Percentiles rank a stretch among this genome's conserved stretches.
phyloP scores from a whole-genome alignment of 768 basidiomycete genomes.

The Cystobasidium tubakii region DNA sequence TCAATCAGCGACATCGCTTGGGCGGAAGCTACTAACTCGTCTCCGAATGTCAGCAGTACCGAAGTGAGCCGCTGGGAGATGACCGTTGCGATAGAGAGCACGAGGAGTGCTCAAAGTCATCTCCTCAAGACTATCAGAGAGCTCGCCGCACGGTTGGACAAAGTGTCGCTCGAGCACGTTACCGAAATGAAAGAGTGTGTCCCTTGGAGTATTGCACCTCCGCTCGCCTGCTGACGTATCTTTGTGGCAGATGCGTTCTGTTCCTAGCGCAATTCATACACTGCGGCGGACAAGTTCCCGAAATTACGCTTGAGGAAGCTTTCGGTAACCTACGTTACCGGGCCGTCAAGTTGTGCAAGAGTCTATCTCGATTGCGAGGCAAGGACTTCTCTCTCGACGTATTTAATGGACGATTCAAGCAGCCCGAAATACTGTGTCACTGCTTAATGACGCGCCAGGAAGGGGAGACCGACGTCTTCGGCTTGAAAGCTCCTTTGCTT shows the following conservation, averaged over 20 bases:
- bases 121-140: slow-evolving; percentile 5
- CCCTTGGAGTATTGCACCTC: not conserved
- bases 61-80: slow-evolving; percentile 1
- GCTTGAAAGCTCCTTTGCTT: not conserved
- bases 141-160: not conserved
- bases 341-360: not conserved
- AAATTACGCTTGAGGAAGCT: not conserved
- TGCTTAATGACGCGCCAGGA: not conserved
- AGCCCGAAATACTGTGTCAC: not conserved
- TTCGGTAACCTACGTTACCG: not conserved
- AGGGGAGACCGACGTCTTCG: not conserved
- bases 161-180: not conserved
- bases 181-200: not conserved
- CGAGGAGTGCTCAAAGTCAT: not conserved
- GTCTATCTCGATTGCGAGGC: not conserved
- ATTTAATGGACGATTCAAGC: not conserved
- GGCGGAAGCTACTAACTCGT: slow-evolving; percentile 1
- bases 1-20: not conserved
- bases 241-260: not conserved
- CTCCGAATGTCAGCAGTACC: not conserved
- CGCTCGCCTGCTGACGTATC: not conserved
- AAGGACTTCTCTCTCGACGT: not conserved
- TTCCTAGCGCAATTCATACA: not conserved
- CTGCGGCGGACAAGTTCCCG: not conserved
- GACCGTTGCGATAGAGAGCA: not conserved